Percentiles rank a stretch among this genome's conserved stretches.
Evolutionary conservation across 345 rosid species (phyloP).

Genomic region (Sonneratia alba): DNA sequence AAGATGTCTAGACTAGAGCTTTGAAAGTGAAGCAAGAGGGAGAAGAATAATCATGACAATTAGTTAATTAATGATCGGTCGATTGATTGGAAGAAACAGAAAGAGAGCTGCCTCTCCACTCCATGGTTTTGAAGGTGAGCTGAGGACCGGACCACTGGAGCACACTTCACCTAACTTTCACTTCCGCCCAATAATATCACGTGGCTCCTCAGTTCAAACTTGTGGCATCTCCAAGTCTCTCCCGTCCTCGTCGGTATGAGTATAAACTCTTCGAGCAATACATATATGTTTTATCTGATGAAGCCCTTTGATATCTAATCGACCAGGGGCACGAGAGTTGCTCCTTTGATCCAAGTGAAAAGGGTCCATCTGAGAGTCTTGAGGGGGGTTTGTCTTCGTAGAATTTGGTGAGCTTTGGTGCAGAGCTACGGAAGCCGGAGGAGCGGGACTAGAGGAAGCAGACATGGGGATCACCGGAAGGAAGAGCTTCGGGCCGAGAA

Average conservation of each 20-base stretch:
- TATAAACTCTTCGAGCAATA: background rate
- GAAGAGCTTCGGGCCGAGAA: conserved; percentile 2
- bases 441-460: background rate
- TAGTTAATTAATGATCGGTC: too few species aligned
- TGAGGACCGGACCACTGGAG: background rate
- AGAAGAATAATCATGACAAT: too few species aligned
- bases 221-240: background rate
- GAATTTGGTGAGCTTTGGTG: background rate
- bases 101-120: background rate
- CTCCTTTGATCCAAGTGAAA: background rate
- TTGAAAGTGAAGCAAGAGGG: too few species aligned
- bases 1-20: too few species aligned
- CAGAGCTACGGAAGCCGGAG: background rate
- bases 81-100: background rate
- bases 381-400: background rate
- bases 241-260: background rate
- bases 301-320: too few species aligned
- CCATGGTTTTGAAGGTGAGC: conserved; percentile 14
- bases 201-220: background rate
- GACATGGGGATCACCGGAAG: background rate
- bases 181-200: background rate
- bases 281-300: background rate
- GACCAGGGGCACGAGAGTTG: too few species aligned
- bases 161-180: conserved; percentile 11
- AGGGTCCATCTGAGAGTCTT: background rate